These are phyloP conservation scores for Ustilago vetiveriae DNA, from an alignment of 1,284 basidiomycete genomes.

Conservation along the genomic window DNA sequence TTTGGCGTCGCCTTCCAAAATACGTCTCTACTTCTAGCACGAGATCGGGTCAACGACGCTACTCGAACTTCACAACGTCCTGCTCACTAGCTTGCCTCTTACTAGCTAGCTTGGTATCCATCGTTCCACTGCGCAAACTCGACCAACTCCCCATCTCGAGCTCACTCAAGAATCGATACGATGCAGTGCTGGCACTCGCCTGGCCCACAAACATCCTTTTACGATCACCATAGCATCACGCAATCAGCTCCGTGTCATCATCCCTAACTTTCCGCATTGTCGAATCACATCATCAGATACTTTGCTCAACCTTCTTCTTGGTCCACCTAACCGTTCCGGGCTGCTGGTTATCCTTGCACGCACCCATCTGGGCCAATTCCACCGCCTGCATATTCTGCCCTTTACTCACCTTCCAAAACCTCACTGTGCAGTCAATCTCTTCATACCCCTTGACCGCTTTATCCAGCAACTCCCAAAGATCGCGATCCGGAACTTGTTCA, in stretches of 20 bases:
- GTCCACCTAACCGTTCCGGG: constrained; percentile 60
- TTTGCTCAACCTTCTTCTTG: constrained; percentile 34
- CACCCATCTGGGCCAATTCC: constrained; percentile 55
- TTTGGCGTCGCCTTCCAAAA: constrained; percentile 20
- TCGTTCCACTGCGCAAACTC: constrained; percentile 10
- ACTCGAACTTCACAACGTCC: constrained; percentile 1
- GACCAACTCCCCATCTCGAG: constrained; percentile 17
- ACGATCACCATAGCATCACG: not conserved
- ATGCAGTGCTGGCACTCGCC: constrained; percentile 20
- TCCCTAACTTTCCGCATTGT: no score
- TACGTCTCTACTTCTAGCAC: no score
- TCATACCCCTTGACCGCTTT: constrained; percentile 56
- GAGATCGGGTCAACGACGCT: no score
- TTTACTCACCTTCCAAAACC: constrained; percentile 62
- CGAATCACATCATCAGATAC: no score
- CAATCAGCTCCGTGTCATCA: no score
- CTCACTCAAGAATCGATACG: constrained; percentile 29
- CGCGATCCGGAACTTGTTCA: constrained; percentile 61
- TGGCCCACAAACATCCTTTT: constrained; percentile 25
- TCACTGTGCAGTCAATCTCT: constrained; percentile 63
- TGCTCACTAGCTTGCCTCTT: constrained; percentile 4
- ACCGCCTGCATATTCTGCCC: constrained; percentile 47
- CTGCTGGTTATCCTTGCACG: constrained; percentile 59
- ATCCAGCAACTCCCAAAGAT: constrained; percentile 65
- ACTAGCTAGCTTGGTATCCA: constrained; percentile 22